phyloP scores from a whole-genome alignment of 192 early-diverging fungal species.

The Mortierella antarctica region DNA sequence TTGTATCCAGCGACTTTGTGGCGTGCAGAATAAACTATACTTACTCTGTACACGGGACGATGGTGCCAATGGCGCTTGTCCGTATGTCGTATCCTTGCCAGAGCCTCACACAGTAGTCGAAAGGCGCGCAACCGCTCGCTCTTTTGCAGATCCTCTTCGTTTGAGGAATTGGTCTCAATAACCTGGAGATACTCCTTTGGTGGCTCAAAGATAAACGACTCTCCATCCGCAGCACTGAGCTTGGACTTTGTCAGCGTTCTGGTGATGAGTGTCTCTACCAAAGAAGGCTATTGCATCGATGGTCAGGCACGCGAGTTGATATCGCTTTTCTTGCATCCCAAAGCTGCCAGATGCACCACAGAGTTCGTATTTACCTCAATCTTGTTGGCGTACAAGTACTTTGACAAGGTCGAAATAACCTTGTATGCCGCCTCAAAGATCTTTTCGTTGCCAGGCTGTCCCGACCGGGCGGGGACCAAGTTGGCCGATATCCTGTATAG shows the following conservation, averaged over 20 bases:
- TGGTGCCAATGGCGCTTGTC: constrained; percentile 82
- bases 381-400: constrained; percentile 58
- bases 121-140: constrained; percentile 54
- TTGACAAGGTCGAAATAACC: constrained; percentile 66
- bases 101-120: constrained; percentile 48
- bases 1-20: background rate
- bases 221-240: constrained; percentile 31
- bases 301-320: background rate
- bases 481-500: constrained; percentile 53
- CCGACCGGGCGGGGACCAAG: constrained; percentile 37
- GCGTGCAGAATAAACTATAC: background rate
- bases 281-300: constrained; percentile 15
- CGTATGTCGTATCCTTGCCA: constrained; percentile 61
- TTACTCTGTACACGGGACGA: constrained; percentile 72
- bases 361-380: constrained; percentile 54
- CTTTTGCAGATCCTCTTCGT: constrained; percentile 21
- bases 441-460: constrained; percentile 63
- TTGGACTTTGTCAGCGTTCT: constrained; percentile 24
- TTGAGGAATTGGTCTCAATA: background rate
- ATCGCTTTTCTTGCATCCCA: too few relatives aligned
- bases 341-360: too few relatives aligned
- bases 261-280: constrained; percentile 17
- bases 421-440: constrained; percentile 72
- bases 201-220: constrained; percentile 44
- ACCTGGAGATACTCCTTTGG: constrained; percentile 23